Evolutionary conservation across 2,329 filamentous ascomycete genomes (phyloP).

Genomic region (Fonsecaea multimorphosa): DNA sequence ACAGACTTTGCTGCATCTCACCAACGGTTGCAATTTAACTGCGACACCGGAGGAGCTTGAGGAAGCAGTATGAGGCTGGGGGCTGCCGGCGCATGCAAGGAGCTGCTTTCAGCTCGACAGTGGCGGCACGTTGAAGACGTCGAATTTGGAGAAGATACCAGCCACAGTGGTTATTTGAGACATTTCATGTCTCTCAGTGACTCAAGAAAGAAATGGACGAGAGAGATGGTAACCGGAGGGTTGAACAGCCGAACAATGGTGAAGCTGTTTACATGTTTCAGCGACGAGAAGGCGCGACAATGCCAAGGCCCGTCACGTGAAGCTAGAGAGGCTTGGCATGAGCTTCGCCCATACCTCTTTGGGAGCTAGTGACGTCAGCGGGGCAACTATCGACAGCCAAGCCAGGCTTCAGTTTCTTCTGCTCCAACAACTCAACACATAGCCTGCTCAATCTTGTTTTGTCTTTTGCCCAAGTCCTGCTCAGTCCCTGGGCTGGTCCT

Average conservation of each 20-base stretch:
- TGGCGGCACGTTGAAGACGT: not conserved
- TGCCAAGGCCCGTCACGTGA: slow-evolving; percentile 30
- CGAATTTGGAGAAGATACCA: not conserved
- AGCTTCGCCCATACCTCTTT: slow-evolving; percentile 19
- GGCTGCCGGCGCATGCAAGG: not conserved
- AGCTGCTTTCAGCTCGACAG: not conserved
- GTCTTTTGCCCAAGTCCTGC: not conserved
- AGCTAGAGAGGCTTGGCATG: slow-evolving; percentile 21
- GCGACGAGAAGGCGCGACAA: slow-evolving; percentile 12
- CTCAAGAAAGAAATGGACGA: not conserved
- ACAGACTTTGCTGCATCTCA: not conserved
- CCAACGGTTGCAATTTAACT: slow-evolving; percentile 14
- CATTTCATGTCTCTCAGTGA: slow-evolving; percentile 26
- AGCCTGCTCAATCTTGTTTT: slow-evolving; percentile 5
- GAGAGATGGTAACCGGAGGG: slow-evolving; percentile 21
- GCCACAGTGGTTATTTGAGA: slow-evolving; percentile 26
- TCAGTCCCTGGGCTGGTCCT: not conserved
- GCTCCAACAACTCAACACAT: not conserved
- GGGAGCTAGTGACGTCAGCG: slow-evolving; percentile 15
- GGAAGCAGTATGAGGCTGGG: slow-evolving; percentile 14
- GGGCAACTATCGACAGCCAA: not conserved
- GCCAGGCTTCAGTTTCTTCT: not conserved
- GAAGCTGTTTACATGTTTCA: slow-evolving; percentile 29
- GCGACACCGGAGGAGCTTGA: slow-evolving; percentile 17
- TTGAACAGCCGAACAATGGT: slow-evolving; percentile 31